Percentiles rank a stretch among this genome's conserved stretches.
These are phyloP conservation scores for Epichloe aotearoae DNA, from an alignment of 2,329 filamentous ascomycete genomes.

Conservation along the genomic window DNA sequence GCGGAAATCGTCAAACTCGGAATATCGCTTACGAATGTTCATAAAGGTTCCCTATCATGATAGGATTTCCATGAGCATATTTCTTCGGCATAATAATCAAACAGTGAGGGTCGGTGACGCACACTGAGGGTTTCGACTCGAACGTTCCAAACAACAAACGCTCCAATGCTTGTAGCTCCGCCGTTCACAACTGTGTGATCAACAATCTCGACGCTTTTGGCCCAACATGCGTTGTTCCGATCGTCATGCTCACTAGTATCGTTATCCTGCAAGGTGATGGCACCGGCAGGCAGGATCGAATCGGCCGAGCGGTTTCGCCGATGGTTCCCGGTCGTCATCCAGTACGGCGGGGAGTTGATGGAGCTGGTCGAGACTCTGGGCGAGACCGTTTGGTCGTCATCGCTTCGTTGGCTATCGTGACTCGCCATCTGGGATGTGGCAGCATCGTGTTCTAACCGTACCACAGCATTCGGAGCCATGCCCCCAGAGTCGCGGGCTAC, in stretches of 20 bases:
- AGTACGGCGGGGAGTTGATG: conserved; percentile 31
- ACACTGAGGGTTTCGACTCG: conserved; percentile 76
- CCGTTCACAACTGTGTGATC: conserved; percentile 45
- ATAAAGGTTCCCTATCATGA: conserved; percentile 40
- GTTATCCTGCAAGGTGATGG: conserved; percentile 50
- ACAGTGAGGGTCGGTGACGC: conserved; percentile 19
- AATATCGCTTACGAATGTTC: conserved; percentile 64
- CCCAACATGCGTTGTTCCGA: conserved; percentile 49
- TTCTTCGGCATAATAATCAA: too few species aligned
- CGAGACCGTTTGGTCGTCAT: conserved; percentile 7
- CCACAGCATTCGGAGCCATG: background rate
- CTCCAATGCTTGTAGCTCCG: conserved; percentile 50
- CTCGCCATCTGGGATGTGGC: background rate
- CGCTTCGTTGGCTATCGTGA: conserved; percentile 6
- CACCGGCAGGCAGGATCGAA: conserved; percentile 35
- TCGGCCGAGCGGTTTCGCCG: conserved; percentile 30
- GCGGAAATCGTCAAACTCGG: conserved; percentile 80
- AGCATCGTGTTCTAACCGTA: background rate
- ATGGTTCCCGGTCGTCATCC: conserved; percentile 23
- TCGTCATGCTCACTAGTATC: conserved; percentile 38
- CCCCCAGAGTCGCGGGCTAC: background rate
- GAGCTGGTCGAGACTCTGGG: conserved; percentile 16
- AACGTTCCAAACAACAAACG: conserved; percentile 93
- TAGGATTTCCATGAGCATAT: background rate
- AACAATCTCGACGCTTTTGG: conserved; percentile 46